Evolutionary conservation across 164 flowering plant genomes (phyloP).

Genomic region (Tinospora cordifolia): DNA sequence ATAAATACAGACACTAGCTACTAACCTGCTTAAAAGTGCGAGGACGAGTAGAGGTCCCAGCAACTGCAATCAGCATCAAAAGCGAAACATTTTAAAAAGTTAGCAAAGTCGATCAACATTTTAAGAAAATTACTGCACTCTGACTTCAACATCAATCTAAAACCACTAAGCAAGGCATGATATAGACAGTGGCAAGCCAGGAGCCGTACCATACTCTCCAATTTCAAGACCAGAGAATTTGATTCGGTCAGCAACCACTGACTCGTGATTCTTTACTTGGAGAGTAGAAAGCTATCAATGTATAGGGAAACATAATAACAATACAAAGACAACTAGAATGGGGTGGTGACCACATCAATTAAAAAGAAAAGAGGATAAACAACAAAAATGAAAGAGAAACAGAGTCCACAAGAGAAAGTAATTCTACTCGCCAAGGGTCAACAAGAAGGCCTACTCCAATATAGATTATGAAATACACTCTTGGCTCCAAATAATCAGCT

Average conservation of each 20-base stretch:
- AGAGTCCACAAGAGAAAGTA: not conserved
- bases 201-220: not conserved
- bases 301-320: not conserved
- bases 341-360: not conserved
- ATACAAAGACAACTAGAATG: not conserved
- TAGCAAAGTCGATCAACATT: too few species aligned
- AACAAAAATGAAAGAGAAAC: not conserved
- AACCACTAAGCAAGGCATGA: not conserved
- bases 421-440: not conserved
- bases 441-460: too few species aligned
- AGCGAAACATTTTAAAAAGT: not conserved
- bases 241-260: not conserved
- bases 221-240: not conserved
- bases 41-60: constrained; percentile 79
- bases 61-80: constrained; percentile 38
- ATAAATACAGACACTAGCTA: not conserved
- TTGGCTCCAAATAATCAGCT: too few species aligned
- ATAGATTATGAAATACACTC: too few species aligned
- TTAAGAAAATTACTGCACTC: not conserved
- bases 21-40: constrained; percentile 59
- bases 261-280: too few species aligned
- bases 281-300: not conserved
- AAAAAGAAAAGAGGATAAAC: too few species aligned
- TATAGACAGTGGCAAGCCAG: too few species aligned
- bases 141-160: not conserved